These are phyloP conservation scores for Dioszegia crocea DNA, from an alignment of 768 basidiomycete species.

Conservation along the genomic window DNA sequence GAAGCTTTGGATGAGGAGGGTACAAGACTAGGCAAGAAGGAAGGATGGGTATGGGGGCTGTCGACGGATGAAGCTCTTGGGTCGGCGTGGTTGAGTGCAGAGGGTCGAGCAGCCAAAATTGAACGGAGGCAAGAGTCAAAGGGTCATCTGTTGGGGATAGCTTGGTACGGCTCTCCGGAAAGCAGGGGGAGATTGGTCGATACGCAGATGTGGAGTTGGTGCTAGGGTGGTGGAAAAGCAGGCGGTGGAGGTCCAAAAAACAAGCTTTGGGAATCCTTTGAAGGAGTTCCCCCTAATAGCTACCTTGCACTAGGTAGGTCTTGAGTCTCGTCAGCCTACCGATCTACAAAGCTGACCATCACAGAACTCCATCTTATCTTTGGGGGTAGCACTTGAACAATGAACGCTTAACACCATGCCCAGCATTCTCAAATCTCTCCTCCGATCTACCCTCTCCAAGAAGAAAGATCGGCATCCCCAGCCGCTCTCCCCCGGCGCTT, in stretches of 20 bases:
- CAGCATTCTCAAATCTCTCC: slow-evolving; percentile 26
- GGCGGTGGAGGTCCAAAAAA: no score
- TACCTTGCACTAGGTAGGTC: no score
- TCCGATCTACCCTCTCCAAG: slow-evolving; percentile 4
- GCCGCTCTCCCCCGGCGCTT: slow-evolving; percentile 3
- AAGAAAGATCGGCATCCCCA: background rate
- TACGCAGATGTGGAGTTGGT: slow-evolving; percentile 34
- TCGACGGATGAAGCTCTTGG: background rate
- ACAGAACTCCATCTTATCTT: no score
- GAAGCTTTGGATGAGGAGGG: slow-evolving; percentile 20
- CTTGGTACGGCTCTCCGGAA: slow-evolving; percentile 32
- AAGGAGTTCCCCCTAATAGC: no score
- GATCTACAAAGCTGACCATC: no score
- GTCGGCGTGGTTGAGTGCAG: slow-evolving; percentile 11
- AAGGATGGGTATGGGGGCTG: slow-evolving; percentile 33
- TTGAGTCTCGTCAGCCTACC: no score
- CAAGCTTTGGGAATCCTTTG: no score
- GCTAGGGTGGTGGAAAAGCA: slow-evolving; percentile 5
- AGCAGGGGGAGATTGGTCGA: slow-evolving; percentile 20
- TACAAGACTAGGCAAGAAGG: slow-evolving; percentile 10
- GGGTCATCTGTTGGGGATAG: slow-evolving; percentile 33
- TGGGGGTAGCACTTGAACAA: no score
- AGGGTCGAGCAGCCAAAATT: slow-evolving; percentile 4
- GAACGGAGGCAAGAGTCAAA: slow-evolving; percentile 16
- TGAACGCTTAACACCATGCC: slow-evolving; percentile 2